A percentile compares a stretch with the other conserved stretches of the same genome.
phyloP scores from a whole-genome alignment of 257 asterid species.

The Solanum neorickii region DNA sequence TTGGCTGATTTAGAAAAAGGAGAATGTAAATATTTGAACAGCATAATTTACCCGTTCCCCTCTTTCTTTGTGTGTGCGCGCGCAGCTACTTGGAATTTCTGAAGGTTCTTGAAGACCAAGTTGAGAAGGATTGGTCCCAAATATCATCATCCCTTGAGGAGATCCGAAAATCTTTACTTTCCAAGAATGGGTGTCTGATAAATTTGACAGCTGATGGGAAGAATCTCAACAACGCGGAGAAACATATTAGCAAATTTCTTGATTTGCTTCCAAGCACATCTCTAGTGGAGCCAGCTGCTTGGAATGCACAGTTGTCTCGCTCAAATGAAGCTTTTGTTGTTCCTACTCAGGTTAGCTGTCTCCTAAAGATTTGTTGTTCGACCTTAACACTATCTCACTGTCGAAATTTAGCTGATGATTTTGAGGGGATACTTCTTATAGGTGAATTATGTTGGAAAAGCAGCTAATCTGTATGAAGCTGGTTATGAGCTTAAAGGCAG shows the following conservation, averaged over 20 bases:
- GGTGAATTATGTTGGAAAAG: conserved; percentile 99
- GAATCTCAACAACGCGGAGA: conserved; percentile 56
- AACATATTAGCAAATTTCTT: conserved; percentile 62
- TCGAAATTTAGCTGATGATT: background rate
- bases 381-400: background rate
- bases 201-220: conserved; percentile 87
- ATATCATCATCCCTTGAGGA: conserved; percentile 88
- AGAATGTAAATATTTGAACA: background rate
- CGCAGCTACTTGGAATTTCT: conserved; percentile 89
- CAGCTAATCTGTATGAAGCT: conserved; percentile 76
- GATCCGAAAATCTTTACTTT: conserved; percentile 66
- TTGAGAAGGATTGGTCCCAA: conserved; percentile 72
- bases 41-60: background rate
- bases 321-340: conserved; percentile 87
- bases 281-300: conserved; percentile 38
- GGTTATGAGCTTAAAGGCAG: conserved; percentile 95
- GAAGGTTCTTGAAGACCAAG: conserved; percentile 61
- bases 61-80: background rate
- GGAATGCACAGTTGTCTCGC: conserved; percentile 55
- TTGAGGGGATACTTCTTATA: conserved; percentile 13
- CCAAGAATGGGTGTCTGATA: conserved; percentile 69
- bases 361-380: background rate
- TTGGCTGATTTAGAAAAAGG: background rate
- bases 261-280: conserved; percentile 75
- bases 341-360: conserved; percentile 77